A percentile compares a stretch with the other conserved stretches of the same genome.
phyloP scores from a whole-genome alignment of 768 basidiomycete species.

The Leccinum truebloodii region DNA sequence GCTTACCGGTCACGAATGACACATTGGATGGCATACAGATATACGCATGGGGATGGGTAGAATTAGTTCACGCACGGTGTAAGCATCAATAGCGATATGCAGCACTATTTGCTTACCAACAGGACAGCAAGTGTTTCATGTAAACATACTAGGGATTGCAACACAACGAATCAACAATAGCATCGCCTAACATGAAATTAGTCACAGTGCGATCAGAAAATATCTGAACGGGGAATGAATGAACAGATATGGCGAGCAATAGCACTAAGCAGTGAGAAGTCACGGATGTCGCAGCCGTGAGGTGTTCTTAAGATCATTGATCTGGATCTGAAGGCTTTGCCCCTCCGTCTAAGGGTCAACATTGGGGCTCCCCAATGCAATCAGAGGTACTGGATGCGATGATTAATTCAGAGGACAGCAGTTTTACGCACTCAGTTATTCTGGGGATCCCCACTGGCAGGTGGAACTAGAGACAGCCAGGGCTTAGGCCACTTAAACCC shows the following conservation, averaged over 20 bases:
- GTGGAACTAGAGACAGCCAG: constrained; percentile 22
- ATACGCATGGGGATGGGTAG: not conserved
- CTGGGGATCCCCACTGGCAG: constrained; percentile 55
- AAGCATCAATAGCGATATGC: not conserved
- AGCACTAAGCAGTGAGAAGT: constrained; percentile 88
- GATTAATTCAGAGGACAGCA: constrained; percentile 41
- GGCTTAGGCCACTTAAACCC: constrained; percentile 28
- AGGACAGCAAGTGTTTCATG: not conserved
- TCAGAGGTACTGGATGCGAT: constrained; percentile 34
- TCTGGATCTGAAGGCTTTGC: not conserved
- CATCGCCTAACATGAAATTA: not conserved
- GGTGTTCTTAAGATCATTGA: not conserved
- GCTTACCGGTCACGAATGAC: not conserved
- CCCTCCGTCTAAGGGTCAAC: constrained; percentile 25
- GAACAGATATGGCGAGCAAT: constrained; percentile 80
- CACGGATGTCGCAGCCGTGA: constrained; percentile 70
- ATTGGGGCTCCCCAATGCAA: constrained; percentile 37
- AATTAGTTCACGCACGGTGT: not conserved
- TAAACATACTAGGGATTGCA: not conserved
- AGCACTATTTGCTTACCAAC: not conserved
- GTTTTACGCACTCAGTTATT: constrained; percentile 43
- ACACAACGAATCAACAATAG: not conserved
- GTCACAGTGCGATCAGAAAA: not conserved
- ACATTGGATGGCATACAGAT: not conserved
- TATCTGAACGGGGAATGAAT: constrained; percentile 46